Percentiles rank a stretch among this genome's conserved stretches.
These are phyloP conservation scores for Phalaenopsis aphrodite DNA, from an alignment of 106 monocot genomes.

Conservation along the genomic window DNA sequence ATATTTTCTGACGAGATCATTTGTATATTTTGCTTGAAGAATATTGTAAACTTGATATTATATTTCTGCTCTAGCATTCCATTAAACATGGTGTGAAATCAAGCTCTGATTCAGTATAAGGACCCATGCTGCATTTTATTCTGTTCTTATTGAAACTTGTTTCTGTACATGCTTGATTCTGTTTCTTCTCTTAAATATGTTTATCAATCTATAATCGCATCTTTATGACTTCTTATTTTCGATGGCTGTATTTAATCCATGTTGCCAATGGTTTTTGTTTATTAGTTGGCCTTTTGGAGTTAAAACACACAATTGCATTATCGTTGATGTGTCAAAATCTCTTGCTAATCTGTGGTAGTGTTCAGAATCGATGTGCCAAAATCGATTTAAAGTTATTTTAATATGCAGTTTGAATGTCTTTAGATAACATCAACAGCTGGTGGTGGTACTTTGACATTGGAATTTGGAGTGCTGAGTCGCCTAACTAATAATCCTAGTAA, in stretches of 20 bases:
- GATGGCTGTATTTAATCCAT: neutral
- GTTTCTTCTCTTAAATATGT: neutral
- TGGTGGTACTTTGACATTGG: slow-evolving; percentile 95
- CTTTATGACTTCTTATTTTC: neutral
- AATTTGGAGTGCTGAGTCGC: slow-evolving; percentile 91
- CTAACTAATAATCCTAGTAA: slow-evolving; percentile 80
- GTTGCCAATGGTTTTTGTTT: neutral
- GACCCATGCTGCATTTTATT: neutral
- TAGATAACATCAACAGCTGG: slow-evolving; percentile 99
- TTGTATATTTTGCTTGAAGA: neutral
- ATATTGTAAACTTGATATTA: neutral
- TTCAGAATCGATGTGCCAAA: neutral
- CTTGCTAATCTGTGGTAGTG: neutral
- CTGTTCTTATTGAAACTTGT: neutral
- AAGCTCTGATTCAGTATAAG: neutral
- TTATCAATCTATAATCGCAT: neutral
- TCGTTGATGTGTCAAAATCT: neutral
- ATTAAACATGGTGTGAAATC: neutral
- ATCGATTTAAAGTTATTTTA: slow-evolving; percentile 5
- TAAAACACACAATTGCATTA: neutral
- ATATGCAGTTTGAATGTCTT: slow-evolving; percentile 10
- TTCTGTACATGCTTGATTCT: neutral
- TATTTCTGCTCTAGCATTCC: neutral
- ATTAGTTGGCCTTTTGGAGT: neutral
- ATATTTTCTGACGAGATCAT: neutral